Evolutionary conservation across 2,329 filamentous ascomycete species (phyloP).

Genomic region (Ophiosphaerella herpotricha): DNA sequence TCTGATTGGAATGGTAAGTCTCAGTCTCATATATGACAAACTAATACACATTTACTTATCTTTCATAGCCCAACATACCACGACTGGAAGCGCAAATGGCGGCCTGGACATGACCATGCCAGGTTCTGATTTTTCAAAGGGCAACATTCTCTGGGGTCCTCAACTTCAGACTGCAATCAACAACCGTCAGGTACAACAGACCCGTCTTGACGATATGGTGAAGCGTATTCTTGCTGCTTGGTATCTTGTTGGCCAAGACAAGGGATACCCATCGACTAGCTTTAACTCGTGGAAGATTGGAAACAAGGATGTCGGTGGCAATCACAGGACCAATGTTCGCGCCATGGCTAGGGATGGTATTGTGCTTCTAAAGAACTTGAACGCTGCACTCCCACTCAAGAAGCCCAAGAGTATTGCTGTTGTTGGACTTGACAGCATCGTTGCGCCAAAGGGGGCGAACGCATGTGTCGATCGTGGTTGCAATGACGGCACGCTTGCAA

Average conservation of each 20-base stretch:
- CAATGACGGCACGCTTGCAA: constrained; percentile 65
- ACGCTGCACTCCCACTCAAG: constrained; percentile 72
- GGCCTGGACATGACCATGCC: constrained; percentile 65
- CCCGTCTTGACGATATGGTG: constrained; percentile 50
- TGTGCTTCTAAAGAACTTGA: constrained; percentile 64
- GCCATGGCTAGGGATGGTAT: constrained; percentile 55
- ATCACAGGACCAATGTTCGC: constrained; percentile 47
- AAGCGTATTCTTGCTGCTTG: constrained; percentile 53
- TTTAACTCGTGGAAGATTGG: constrained; percentile 55
- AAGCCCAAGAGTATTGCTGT: constrained; percentile 63
- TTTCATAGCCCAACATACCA: constrained; percentile 49
- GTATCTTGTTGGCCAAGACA: constrained; percentile 56
- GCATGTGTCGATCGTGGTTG: constrained; percentile 72
- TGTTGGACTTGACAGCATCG: constrained; percentile 80
- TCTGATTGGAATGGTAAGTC: constrained; percentile 49
- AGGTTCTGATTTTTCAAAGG: constrained; percentile 38
- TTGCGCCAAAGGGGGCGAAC: constrained; percentile 76
- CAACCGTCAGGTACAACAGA: constrained; percentile 50
- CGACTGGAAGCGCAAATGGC: constrained; percentile 50
- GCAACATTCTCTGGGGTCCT: constrained; percentile 61
- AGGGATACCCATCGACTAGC: constrained; percentile 48
- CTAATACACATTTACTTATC: not conserved
- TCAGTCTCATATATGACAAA: not conserved
- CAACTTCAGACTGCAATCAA: constrained; percentile 58
- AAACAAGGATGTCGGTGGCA: constrained; percentile 45